phyloP scores from a whole-genome alignment of 1,139 yeast species.

The Dujonia santamariae region DNA sequence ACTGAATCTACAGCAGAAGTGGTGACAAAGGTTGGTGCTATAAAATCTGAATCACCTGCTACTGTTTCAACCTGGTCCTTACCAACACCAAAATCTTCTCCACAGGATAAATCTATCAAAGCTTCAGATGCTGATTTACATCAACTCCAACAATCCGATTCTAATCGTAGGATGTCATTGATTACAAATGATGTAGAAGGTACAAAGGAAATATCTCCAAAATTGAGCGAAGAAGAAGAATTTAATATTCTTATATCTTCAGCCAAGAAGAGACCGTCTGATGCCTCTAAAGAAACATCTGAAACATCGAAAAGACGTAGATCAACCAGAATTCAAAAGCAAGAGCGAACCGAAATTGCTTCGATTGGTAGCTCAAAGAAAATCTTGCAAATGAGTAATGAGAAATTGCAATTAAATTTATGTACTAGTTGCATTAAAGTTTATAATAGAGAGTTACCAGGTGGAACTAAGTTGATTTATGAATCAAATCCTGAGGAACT shows the following conservation, averaged over 20 bases:
- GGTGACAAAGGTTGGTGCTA: slow-evolving; percentile 1
- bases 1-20: slow-evolving; percentile 6
- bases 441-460: slow-evolving; percentile 7
- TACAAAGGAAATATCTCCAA: not conserved
- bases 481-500: slow-evolving; percentile 6
- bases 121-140: not conserved
- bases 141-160: slow-evolving; percentile 5
- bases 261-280: slow-evolving; percentile 3
- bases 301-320: slow-evolving; percentile 6
- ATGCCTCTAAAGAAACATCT: slow-evolving; percentile 1
- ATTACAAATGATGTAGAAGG: slow-evolving; percentile 3
- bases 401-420: slow-evolving; percentile 6
- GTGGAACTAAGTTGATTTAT: slow-evolving; percentile 6
- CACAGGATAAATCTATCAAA: slow-evolving; percentile 16
- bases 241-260: slow-evolving; percentile 14
- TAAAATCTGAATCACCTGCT: too few relatives aligned
- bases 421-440: slow-evolving; percentile 7
- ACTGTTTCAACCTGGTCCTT: slow-evolving; percentile 19
- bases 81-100: slow-evolving; percentile 39
- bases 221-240: slow-evolving; percentile 16
- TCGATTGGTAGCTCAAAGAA: slow-evolving; percentile 5
- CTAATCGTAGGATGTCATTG: slow-evolving; percentile 7
- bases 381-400: slow-evolving; percentile 4
- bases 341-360: slow-evolving; percentile 7
- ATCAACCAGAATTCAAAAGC: slow-evolving; percentile 9